Conservation (phyloP, 768 basidiomycete genomes). For the Auricularia auricula-judae region DNA sequence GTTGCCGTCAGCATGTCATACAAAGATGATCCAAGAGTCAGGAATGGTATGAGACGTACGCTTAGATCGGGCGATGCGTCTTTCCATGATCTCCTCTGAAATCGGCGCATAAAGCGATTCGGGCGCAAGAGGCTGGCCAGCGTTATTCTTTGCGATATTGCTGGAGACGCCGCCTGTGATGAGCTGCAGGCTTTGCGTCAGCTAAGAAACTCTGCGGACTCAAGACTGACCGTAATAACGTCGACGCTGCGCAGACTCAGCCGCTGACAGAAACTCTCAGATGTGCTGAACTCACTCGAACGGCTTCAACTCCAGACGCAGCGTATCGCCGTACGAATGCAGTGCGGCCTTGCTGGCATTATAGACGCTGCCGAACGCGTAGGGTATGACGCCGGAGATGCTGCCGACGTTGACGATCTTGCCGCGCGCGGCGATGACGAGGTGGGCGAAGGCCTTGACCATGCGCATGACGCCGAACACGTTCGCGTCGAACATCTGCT, state of each 20-base stretch:
- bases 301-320: conserved; percentile 24
- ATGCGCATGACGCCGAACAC: conserved; percentile 22
- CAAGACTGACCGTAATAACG: conserved; percentile 3
- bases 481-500: conserved; percentile 21
- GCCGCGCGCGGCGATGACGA: conserved; percentile 18
- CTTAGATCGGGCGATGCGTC: conserved; percentile 3
- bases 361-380: conserved; percentile 19
- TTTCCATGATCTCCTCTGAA: conserved; percentile 4
- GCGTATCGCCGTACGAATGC: conserved; percentile 19
- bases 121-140: not conserved
- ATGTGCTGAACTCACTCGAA: conserved; percentile 14
- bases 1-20: too few species aligned
- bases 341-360: conserved; percentile 25
- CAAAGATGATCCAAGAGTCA: not conserved
- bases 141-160: conserved; percentile 1
- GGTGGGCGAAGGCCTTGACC: conserved; percentile 20
- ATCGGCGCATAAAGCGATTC: conserved; percentile 5
- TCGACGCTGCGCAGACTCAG: conserved; percentile 1
- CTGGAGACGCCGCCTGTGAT: conserved; percentile 6
- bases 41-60: not conserved
- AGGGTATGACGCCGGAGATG: conserved; percentile 18
- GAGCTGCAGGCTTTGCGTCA: not conserved
- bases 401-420: conserved; percentile 22
- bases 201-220: not conserved
- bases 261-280: too few species aligned